Evolutionary conservation across 257 asterid genomes (phyloP).

Genomic region (Striga asiatica): DNA sequence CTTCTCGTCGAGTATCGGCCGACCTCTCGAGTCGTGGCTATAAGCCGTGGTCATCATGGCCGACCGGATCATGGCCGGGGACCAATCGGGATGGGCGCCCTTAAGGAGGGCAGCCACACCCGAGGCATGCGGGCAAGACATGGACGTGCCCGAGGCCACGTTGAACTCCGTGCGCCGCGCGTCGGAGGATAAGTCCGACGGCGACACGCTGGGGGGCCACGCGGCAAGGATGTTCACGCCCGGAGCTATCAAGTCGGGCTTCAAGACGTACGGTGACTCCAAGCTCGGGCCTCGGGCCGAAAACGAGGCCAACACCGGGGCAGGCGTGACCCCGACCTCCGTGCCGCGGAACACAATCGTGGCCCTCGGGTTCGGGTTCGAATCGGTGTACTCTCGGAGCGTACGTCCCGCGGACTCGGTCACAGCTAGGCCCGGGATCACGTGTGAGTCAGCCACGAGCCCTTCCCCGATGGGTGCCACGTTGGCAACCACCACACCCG

Average conservation of each 20-base stretch:
- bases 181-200: conserved; percentile 48
- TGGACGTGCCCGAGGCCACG: conserved; percentile 71
- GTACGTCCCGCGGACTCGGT: conserved; percentile 37
- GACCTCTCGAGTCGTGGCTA: conserved; percentile 32
- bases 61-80: conserved; percentile 85
- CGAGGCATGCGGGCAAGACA: conserved; percentile 89
- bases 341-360: conserved; percentile 57
- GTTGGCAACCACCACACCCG: conserved; percentile 64
- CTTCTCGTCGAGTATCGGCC: conserved; percentile 48
- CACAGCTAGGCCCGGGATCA: conserved; percentile 57
- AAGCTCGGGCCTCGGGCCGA: conserved; percentile 73
- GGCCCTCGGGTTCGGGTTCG: conserved; percentile 45
- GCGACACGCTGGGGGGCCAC: conserved; percentile 66
- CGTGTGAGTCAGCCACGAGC: conserved; percentile 58
- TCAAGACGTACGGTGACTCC: conserved; percentile 35
- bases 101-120: conserved; percentile 78
- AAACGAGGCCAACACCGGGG: conserved; percentile 84
- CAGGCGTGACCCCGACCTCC: conserved; percentile 48
- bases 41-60: conserved; percentile 87
- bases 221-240: conserved; percentile 89
- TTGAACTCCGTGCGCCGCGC: conserved; percentile 50
- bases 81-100: conserved; percentile 90
- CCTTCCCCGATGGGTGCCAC: conserved; percentile 81
- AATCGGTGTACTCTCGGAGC: conserved; percentile 34
- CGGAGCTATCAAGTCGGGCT: conserved; percentile 83